phyloP scores from a whole-genome alignment of 495 filamentous ascomycete genomes.

The Tuber microsphaerosporum region DNA sequence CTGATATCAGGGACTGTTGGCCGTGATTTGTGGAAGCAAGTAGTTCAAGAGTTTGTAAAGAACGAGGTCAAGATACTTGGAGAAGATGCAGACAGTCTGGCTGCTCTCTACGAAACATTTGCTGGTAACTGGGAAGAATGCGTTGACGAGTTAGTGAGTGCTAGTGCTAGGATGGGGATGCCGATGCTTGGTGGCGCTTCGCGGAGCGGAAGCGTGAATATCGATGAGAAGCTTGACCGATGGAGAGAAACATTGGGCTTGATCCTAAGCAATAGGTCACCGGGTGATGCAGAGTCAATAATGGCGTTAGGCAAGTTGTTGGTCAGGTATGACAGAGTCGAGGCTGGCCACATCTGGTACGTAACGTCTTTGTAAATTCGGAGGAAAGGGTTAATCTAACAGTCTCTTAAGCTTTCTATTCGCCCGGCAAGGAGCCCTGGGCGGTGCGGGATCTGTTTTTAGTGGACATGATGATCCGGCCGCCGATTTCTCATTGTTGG shows the following conservation, averaged over 20 bases:
- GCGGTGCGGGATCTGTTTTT: constrained; percentile 53
- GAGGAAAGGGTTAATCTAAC: neutral
- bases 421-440: constrained; percentile 47
- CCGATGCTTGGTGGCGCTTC: constrained; percentile 54
- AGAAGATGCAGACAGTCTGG: constrained; percentile 71
- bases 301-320: constrained; percentile 74
- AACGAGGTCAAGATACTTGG: constrained; percentile 77
- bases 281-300: constrained; percentile 68
- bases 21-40: constrained; percentile 69
- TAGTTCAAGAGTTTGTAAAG: constrained; percentile 86
- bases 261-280: constrained; percentile 76
- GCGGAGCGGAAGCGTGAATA: constrained; percentile 50
- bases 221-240: constrained; percentile 76
- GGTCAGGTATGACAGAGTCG: constrained; percentile 75
- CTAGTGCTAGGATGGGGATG: constrained; percentile 81
- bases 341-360: constrained; percentile 86
- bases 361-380: constrained; percentile 46
- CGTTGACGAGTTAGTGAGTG: constrained; percentile 92
- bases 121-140: constrained; percentile 91
- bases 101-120: constrained; percentile 84
- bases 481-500: constrained; percentile 71
- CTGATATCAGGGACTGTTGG: constrained; percentile 75
- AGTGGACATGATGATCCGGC: constrained; percentile 78
- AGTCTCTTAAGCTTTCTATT: constrained; percentile 48
- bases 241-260: constrained; percentile 88